Percentiles rank a stretch among this genome's conserved stretches.
Evolutionary conservation across 2,329 filamentous ascomycete species (phyloP).

Genomic region (Phaeophleospora eucalypticola): DNA sequence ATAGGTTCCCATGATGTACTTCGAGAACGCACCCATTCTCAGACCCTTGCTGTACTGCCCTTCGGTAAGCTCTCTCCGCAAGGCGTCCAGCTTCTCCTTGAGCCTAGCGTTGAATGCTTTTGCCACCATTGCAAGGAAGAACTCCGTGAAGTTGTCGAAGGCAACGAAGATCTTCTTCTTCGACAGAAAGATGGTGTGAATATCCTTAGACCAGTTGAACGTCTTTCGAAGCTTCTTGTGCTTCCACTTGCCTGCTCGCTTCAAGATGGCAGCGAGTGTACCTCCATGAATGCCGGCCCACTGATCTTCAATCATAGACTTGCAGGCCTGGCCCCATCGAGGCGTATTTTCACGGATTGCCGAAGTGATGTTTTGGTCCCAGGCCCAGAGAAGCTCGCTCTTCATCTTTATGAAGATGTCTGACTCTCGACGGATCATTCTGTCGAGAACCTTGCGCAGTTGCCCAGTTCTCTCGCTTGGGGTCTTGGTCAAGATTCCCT

Average conservation of each 20-base stretch:
- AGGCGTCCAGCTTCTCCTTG: not conserved
- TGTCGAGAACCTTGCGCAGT: slow-evolving; percentile 7
- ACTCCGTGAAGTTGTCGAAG: not conserved
- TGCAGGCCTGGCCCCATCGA: not conserved
- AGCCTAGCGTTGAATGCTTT: not conserved
- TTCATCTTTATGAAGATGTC: not conserved
- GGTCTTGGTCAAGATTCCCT: slow-evolving; percentile 13
- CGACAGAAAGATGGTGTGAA: not conserved
- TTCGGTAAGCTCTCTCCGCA: not conserved
- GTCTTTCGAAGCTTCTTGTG: not conserved
- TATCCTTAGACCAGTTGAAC: not conserved
- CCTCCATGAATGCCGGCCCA: slow-evolving; percentile 1
- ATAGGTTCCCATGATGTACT: slow-evolving; percentile 1
- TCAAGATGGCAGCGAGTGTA: slow-evolving; percentile 1
- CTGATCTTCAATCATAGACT: not conserved
- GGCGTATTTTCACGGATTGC: not conserved
- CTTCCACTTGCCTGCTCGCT: not conserved
- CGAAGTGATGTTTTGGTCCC: not conserved
- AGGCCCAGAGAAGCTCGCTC: not conserved
- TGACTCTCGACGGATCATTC: not conserved
- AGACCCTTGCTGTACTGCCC: not conserved
- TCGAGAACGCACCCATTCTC: not conserved
- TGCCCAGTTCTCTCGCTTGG: slow-evolving; percentile 13
- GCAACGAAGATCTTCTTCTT: not conserved
- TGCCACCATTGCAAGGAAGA: not conserved